Percentiles rank a stretch among this genome's conserved stretches.
These are phyloP conservation scores for Talaromyces proteolyticus DNA, from an alignment of 495 filamentous ascomycete species.

Conservation along the genomic window DNA sequence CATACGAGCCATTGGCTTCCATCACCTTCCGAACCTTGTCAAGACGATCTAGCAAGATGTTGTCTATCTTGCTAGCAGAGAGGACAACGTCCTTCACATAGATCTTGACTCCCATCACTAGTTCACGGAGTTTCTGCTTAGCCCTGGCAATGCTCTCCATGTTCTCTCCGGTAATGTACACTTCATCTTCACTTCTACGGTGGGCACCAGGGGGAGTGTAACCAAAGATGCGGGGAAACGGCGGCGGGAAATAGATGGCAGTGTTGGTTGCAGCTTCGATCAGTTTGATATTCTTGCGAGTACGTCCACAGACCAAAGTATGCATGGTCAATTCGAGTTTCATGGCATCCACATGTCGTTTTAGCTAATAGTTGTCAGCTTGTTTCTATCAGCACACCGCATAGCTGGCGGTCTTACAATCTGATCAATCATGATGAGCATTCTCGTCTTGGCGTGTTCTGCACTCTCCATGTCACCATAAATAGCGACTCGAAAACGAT, in stretches of 20 bases:
- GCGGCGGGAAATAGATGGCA: constrained; percentile 94
- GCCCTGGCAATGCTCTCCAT: constrained; percentile 75
- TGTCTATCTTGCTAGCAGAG: constrained; percentile 85
- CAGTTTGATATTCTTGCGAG: constrained; percentile 91
- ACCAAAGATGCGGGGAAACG: constrained; percentile 82
- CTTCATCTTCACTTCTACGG: constrained; percentile 76
- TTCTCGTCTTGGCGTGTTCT: constrained; percentile 93
- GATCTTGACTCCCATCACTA: constrained; percentile 71
- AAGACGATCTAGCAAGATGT: constrained; percentile 80
- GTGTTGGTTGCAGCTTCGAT: constrained; percentile 93
- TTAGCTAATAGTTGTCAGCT: constrained; percentile 56
- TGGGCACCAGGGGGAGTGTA: constrained; percentile 77
- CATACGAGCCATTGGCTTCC: constrained; percentile 90
- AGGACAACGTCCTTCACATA: constrained; percentile 89
- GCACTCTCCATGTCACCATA: constrained; percentile 93
- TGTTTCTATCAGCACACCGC: constrained; percentile 1
- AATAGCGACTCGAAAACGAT: constrained; percentile 83
- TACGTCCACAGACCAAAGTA: constrained; percentile 82
- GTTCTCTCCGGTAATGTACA: constrained; percentile 87
- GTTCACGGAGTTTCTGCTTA: constrained; percentile 80
- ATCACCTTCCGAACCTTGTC: constrained; percentile 98
- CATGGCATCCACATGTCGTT: constrained; percentile 75
- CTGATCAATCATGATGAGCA: constrained; percentile 96
- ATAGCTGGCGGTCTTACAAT: constrained; percentile 56
- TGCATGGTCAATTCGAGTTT: constrained; percentile 84